A percentile compares a stretch with the other conserved stretches of the same genome.
Evolutionary conservation across 2,329 filamentous ascomycete species (phyloP).

Genomic region (Didymella glomerata): DNA sequence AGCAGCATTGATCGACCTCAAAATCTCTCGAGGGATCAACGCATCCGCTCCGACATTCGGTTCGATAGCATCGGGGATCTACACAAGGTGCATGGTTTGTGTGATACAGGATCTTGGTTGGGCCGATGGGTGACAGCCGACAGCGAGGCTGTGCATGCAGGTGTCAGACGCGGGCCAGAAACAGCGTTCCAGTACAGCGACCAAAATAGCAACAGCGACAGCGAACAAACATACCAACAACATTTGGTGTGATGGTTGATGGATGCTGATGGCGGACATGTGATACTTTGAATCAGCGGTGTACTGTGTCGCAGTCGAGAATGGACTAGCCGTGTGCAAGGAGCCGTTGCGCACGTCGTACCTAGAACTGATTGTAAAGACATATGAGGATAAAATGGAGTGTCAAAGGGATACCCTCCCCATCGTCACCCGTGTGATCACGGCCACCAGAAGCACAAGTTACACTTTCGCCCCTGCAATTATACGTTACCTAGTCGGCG

Average conservation of each 20-base stretch:
- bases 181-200: constrained; percentile 14
- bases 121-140: constrained; percentile 15
- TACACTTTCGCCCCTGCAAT: neutral
- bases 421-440: neutral
- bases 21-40: neutral
- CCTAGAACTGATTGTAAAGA: neutral
- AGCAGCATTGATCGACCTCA: constrained; percentile 5
- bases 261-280: constrained; percentile 2
- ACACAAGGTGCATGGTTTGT: constrained; percentile 20
- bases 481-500: neutral
- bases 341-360: neutral
- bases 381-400: no score
- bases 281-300: neutral
- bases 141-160: constrained; percentile 32
- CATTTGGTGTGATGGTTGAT: neutral
- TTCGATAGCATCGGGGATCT: constrained; percentile 16
- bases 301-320: neutral
- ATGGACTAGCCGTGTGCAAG: neutral
- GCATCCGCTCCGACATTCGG: neutral
- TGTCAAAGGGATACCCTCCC: neutral
- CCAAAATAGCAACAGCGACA: constrained; percentile 26
- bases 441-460: neutral
- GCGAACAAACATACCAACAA: neutral
- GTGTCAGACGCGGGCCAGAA: constrained; percentile 30
- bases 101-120: constrained; percentile 11